Percentiles rank a stretch among this genome's conserved stretches.
phyloP scores from a whole-genome alignment of 306 rosid genomes.

The Prinsepia uniflora region DNA sequence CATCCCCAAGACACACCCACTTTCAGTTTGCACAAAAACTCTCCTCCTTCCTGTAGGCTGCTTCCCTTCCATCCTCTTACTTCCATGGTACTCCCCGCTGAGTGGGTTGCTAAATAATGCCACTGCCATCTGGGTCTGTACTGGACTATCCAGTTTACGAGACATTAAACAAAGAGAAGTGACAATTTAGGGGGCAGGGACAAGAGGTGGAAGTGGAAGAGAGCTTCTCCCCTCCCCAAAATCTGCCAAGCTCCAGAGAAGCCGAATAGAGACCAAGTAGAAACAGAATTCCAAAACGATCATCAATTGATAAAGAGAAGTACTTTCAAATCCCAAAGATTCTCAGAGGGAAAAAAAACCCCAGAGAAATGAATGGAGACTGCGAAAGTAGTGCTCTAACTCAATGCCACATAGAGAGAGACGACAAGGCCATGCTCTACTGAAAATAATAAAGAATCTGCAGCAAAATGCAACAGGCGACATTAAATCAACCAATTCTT shows the following conservation, averaged over 20 bases:
- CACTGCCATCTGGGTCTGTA: constrained; percentile 97
- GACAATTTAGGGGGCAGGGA: constrained; percentile 28
- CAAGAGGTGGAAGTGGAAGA: constrained; percentile 49
- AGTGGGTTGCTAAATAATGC: constrained; percentile 55
- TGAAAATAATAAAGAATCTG: constrained; percentile 36
- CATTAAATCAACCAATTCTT: not conserved
- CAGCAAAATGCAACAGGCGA: constrained; percentile 14
- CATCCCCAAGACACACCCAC: constrained; percentile 89
- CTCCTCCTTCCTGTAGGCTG: constrained; percentile 74
- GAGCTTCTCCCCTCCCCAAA: constrained; percentile 48
- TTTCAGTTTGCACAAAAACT: constrained; percentile 86
- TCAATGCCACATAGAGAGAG: constrained; percentile 23
- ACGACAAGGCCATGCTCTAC: constrained; percentile 32
- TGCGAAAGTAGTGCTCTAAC: not conserved
- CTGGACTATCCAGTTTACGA: constrained; percentile 84
- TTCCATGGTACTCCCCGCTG: constrained; percentile 61
- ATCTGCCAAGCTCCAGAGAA: constrained; percentile 50
- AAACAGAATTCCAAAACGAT: constrained; percentile 35
- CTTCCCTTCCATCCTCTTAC: constrained; percentile 44
- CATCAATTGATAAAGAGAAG: constrained; percentile 42
- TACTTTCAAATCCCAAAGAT: constrained; percentile 16
- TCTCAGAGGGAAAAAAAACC: constrained; percentile 1
- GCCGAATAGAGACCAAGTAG: constrained; percentile 21
- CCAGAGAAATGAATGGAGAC: constrained; percentile 1
- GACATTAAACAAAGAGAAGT: constrained; percentile 50